These are phyloP conservation scores for Kodamaea derodonti DNA, from an alignment of 1,139 yeast genomes.

Conservation along the genomic window DNA sequence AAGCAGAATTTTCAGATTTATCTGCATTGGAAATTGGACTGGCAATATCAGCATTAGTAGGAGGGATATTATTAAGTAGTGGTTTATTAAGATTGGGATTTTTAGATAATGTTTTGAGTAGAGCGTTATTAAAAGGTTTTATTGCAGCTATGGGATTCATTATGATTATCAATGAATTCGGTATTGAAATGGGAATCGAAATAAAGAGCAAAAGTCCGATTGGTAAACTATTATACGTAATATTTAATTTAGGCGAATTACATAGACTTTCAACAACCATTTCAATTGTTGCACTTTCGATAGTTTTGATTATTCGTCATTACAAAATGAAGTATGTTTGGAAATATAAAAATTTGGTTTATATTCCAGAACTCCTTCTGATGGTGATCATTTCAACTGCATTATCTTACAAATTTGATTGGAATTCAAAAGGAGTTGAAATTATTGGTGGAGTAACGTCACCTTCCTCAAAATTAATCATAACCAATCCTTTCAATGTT, in stretches of 20 bases:
- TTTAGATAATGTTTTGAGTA: constrained; percentile 28
- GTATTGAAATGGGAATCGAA: constrained; percentile 26
- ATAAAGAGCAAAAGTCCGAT: constrained; percentile 13
- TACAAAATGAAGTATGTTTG: constrained; percentile 17
- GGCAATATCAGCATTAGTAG: constrained; percentile 21
- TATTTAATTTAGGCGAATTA: constrained; percentile 12
- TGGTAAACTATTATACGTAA: constrained; percentile 11
- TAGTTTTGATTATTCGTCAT: constrained; percentile 21
- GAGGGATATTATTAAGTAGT: constrained; percentile 25
- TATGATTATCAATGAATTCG: constrained; percentile 30
- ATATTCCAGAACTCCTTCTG: constrained; percentile 29
- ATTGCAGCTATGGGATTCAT: constrained; percentile 35
- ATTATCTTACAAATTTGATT: constrained; percentile 19
- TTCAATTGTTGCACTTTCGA: constrained; percentile 18
- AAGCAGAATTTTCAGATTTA: constrained; percentile 11
- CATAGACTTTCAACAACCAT: constrained; percentile 21
- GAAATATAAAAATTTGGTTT: constrained; percentile 20
- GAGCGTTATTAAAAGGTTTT: constrained; percentile 32
- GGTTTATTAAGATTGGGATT: constrained; percentile 31
- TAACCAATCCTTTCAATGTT: constrained; percentile 22
- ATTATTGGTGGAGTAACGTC: constrained; percentile 24
- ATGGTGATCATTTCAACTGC: constrained; percentile 31
- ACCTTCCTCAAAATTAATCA: constrained; percentile 7
- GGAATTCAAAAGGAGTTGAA: constrained; percentile 27
- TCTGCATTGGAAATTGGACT: constrained; percentile 24